Evolutionary conservation across 2,329 filamentous ascomycete genomes (phyloP).

Genomic region (Paraphoma chrysanthemicola): DNA sequence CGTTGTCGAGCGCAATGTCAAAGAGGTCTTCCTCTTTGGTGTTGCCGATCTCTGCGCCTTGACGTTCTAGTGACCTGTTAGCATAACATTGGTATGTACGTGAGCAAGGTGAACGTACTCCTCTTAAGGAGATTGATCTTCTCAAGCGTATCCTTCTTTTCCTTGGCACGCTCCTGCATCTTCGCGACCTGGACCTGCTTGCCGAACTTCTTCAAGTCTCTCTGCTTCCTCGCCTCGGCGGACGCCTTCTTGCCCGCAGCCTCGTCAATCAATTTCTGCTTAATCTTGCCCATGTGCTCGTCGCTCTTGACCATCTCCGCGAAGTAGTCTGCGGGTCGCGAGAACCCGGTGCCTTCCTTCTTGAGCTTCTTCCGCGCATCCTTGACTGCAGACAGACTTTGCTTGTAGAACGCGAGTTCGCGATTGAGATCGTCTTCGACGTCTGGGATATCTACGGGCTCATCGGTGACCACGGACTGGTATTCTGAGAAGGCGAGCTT

Average conservation of each 20-base stretch:
- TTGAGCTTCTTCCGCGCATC: slow-evolving; percentile 76
- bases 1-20: slow-evolving; percentile 75
- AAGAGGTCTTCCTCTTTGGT: slow-evolving; percentile 85
- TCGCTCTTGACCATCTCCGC: slow-evolving; percentile 99
- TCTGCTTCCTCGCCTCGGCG: slow-evolving; percentile 86
- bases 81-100: not conserved
- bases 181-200: slow-evolving; percentile 98
- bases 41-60: slow-evolving; percentile 71
- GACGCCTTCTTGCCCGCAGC: slow-evolving; percentile 91
- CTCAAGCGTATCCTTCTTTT: slow-evolving; percentile 90
- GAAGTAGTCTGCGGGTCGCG: slow-evolving; percentile 92
- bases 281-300: slow-evolving; percentile 97
- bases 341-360: slow-evolving; percentile 84
- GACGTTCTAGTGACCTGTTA: slow-evolving; percentile 70
- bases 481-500: slow-evolving; percentile 82
- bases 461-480: slow-evolving; percentile 74
- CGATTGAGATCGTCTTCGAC: slow-evolving; percentile 90
- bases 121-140: slow-evolving; percentile 95
- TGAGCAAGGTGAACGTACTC: slow-evolving; percentile 68
- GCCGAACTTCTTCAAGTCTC: slow-evolving; percentile 98
- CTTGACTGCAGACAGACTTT: slow-evolving; percentile 80
- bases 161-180: slow-evolving; percentile 90
- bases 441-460: slow-evolving; percentile 77
- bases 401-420: slow-evolving; percentile 91
- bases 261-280: slow-evolving; percentile 89